Conservation (phyloP, 305 asterid genomes). For the Rubia peregrina region DNA sequence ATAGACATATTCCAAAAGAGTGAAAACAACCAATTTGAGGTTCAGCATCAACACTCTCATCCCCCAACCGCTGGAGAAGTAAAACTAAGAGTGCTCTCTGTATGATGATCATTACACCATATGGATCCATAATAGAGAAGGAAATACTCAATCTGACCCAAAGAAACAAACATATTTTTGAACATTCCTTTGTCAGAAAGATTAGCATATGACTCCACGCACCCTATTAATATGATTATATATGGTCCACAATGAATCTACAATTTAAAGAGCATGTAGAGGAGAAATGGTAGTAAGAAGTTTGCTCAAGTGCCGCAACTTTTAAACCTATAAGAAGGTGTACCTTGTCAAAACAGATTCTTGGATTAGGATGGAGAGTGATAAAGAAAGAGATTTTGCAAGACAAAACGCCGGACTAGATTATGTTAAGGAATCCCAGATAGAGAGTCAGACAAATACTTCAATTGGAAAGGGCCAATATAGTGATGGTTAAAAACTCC, state of each 20-base stretch:
- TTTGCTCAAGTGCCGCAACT: too few species aligned
- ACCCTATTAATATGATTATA: not conserved
- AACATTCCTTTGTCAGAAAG: not conserved
- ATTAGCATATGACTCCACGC: not conserved
- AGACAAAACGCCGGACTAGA: not conserved
- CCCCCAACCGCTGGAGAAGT: not conserved
- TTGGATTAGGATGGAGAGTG: too few species aligned
- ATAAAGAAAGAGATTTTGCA: not conserved
- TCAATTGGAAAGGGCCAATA: not conserved
- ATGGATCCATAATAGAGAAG: not conserved
- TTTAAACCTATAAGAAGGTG: not conserved
- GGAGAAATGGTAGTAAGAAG: not conserved
- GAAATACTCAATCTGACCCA: not conserved
- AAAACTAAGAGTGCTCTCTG: not conserved
- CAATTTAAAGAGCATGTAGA: not conserved
- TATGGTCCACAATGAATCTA: not conserved
- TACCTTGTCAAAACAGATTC: not conserved
- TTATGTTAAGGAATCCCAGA: not conserved
- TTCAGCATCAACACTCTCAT: not conserved
- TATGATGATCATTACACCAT: not conserved
- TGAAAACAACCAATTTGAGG: not conserved
- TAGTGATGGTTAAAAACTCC: not conserved
- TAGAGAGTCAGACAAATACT: not conserved
- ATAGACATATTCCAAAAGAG: not conserved
- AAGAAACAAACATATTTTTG: not conserved